Base-by-base conservation (phyloP, 805 yeast genomes). In the Ogataea nakhonphanomensis region DNA sequence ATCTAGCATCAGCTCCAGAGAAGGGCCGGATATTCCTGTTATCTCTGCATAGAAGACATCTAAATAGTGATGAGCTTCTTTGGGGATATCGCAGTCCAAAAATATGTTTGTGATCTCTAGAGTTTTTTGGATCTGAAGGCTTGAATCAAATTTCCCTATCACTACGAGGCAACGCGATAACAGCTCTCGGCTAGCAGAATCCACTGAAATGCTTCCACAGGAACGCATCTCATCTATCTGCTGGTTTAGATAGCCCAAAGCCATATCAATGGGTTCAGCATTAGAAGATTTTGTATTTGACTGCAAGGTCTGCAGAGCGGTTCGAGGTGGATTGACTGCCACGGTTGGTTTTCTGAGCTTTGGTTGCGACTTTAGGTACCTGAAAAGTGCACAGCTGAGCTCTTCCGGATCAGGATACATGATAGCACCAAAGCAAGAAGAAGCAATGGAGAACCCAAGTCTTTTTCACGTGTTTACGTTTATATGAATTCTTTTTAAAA, bases 141-240 rank as follows among this genome's bases (percentile, higher is more conserved):
- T 9, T 23, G 15, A 12, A 9, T 37, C 35, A 7, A 7, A 23
- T 8, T 25, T 27, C 4, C 39, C 36, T 2, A 49, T 25, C 3
- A 38, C 44, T n/a, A 41, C 31, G 20, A 49, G 41, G 40, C 50
- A 49, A 4, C 42, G 45, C 7, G 25, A 10, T 6, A 41, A 29
- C 5, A 46, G 43, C 15, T 35, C 32, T 7, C 44, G 20, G 12
- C 26, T 14, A 12, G 34, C 35, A 7, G 14, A 14, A 8, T 41
- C 44, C 13, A 44, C 21, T 10, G 20, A 13, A 2, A 17, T 25
- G 6, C 28, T 25, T 6, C 26, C 30, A 3, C 34, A 31, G 10
- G 25, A 33, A 9, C 31, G 44, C 14, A 29, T 29, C 8, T 11
- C 15, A 11, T 8, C 30, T 23, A 46, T 25, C 10, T 39, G 39